Conservation (phyloP, 148 eudicot species). For the Fallopia convolvulus region DNA sequence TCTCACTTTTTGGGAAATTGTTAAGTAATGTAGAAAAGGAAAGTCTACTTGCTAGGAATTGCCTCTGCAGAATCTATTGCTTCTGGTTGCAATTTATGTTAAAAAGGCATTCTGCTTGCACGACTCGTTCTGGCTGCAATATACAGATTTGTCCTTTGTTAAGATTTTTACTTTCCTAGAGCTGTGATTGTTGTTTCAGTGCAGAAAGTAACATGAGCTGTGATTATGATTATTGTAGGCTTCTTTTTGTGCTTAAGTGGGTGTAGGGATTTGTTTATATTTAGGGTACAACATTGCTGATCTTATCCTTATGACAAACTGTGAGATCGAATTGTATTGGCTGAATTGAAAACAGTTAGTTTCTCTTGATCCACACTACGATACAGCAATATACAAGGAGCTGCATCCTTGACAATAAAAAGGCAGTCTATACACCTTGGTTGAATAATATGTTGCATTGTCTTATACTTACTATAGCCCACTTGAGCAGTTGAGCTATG, state of each 20-base stretch:
- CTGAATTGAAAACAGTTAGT: not conserved
- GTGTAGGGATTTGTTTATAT: not conserved
- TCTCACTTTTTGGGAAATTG: not conserved
- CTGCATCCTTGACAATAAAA: not conserved
- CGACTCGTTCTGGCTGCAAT: not conserved
- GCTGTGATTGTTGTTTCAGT: not conserved
- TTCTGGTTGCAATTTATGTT: not conserved
- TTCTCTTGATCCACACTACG: not conserved
- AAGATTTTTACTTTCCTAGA: not conserved
- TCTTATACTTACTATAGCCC: not conserved
- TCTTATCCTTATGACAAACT: not conserved
- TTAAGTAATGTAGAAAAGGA: not conserved
- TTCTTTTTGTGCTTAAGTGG: not conserved
- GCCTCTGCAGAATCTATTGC: not conserved
- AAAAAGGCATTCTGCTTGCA: not conserved
- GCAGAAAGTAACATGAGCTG: not conserved
- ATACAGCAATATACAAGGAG: not conserved
- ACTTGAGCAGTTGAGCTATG: not conserved
- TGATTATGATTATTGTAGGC: not conserved
- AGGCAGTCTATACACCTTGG: not conserved
- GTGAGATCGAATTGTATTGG: not conserved
- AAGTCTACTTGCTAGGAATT: not conserved
- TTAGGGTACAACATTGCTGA: not conserved
- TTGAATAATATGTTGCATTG: not conserved
- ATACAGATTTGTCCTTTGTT: not conserved